A percentile compares a stretch with the other conserved stretches of the same genome.
phyloP scores from a whole-genome alignment of 495 filamentous ascomycete genomes.

The Aspergillus carlsbadensis region DNA sequence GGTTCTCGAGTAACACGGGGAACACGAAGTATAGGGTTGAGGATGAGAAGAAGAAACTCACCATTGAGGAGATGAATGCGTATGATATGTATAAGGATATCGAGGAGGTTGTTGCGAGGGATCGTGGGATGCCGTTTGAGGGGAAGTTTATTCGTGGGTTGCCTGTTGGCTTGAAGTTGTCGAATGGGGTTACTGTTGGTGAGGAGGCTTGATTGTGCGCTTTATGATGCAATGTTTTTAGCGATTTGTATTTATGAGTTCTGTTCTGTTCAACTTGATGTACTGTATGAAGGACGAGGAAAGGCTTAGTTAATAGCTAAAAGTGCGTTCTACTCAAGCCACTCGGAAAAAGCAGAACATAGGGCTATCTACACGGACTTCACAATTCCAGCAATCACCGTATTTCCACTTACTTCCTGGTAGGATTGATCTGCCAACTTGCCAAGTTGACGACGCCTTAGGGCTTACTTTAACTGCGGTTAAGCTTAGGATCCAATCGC shows the following conservation, averaged over 20 bases:
- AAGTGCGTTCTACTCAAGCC: no score
- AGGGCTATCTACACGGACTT: no score
- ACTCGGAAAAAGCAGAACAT: no score
- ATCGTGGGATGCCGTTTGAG: conserved; percentile 22
- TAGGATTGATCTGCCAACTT: no score
- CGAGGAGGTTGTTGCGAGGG: conserved; percentile 35
- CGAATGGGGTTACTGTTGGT: conserved; percentile 35
- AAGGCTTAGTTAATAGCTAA: no score
- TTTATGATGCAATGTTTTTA: not conserved
- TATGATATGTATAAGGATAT: conserved; percentile 51
- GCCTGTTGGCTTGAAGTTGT: conserved; percentile 38
- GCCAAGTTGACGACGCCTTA: no score
- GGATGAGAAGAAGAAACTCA: conserved; percentile 47
- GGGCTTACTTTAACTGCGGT: no score
- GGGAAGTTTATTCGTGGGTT: conserved; percentile 34
- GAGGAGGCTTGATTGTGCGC: not conserved
- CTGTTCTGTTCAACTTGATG: not conserved
- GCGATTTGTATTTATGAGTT: not conserved
- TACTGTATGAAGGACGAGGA: no score
- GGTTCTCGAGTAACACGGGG: conserved; percentile 46
- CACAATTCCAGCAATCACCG: no score
- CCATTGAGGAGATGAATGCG: conserved; percentile 54
- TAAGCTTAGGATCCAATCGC: no score
- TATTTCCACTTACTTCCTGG: no score
- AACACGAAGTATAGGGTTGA: conserved; percentile 46